Evolutionary conservation across 2,329 filamentous ascomycete species (phyloP).

Genomic region (Aspergillus fijiensis): DNA sequence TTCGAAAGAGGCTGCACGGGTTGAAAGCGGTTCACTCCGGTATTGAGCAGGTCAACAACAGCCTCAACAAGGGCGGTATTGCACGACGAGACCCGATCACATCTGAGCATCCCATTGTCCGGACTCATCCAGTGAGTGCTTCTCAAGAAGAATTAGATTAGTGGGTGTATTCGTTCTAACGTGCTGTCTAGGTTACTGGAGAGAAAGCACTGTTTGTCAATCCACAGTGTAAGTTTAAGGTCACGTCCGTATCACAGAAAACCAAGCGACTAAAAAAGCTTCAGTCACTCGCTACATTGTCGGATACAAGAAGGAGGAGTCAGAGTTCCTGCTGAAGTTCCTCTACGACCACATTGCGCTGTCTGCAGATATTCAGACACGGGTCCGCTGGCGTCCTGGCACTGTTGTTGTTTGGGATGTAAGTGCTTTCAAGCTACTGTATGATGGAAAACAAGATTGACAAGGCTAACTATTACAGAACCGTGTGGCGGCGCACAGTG

Average conservation of each 20-base stretch:
- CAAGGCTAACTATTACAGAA: conserved; percentile 48
- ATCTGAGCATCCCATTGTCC: conserved; percentile 72
- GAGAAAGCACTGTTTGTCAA: conserved; percentile 85
- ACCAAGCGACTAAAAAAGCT: background rate
- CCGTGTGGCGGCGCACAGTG: conserved; percentile 74
- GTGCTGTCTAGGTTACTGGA: conserved; percentile 55
- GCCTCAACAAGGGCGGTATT: conserved; percentile 65
- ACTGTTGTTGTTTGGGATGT: conserved; percentile 83
- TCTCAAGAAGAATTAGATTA: background rate
- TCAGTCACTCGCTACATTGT: conserved; percentile 76
- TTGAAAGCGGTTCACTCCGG: conserved; percentile 79
- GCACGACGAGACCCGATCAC: conserved; percentile 73
- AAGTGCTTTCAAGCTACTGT: conserved; percentile 24
- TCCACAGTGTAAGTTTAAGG: conserved; percentile 66
- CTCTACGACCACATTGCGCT: conserved; percentile 72
- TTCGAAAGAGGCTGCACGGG: conserved; percentile 77
- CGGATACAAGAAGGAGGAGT: conserved; percentile 83
- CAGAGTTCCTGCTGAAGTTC: conserved; percentile 73
- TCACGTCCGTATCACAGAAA: background rate
- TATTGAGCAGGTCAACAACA: conserved; percentile 73
- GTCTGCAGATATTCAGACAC: conserved; percentile 69
- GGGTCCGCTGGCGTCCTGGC: conserved; percentile 74
- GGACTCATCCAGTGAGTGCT: conserved; percentile 66
- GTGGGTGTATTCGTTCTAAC: background rate
- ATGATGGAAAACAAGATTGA: background rate